These are phyloP conservation scores for Euphorbia pulcherrima DNA, from an alignment of 345 rosid species.

Conservation along the genomic window DNA sequence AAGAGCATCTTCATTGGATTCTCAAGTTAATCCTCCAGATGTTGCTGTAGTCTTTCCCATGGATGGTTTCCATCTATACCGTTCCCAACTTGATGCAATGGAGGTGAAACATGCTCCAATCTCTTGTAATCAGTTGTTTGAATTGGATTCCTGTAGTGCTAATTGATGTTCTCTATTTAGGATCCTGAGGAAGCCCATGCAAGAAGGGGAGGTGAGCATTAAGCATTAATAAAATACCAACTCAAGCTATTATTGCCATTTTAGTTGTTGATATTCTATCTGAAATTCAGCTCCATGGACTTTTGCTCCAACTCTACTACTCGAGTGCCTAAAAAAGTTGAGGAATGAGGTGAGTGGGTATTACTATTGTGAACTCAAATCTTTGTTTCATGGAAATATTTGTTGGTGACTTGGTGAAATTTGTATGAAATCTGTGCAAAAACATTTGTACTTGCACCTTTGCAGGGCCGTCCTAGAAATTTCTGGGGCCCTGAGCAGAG, in stretches of 20 bases:
- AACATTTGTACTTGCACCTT: background rate
- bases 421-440: background rate
- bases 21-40: conserved; percentile 60
- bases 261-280: conserved; percentile 20
- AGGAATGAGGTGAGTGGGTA: conserved; percentile 59
- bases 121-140: conserved; percentile 5
- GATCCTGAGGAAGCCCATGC: conserved; percentile 94
- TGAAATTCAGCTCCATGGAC: conserved; percentile 87
- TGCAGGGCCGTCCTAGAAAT: no score
- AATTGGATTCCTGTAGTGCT: background rate
- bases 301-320: conserved; percentile 58
- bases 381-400: background rate
- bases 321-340: conserved; percentile 63
- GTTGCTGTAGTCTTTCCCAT: conserved; percentile 80
- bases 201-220: conserved; percentile 85
- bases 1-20: conserved; percentile 57
- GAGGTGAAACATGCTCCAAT: conserved; percentile 51
- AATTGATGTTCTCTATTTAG: conserved; percentile 32
- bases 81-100: conserved; percentile 89
- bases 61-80: conserved; percentile 94
- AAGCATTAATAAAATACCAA: conserved; percentile 11
- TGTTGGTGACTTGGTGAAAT: background rate
- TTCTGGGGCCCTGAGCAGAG: no score
- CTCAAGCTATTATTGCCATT: conserved; percentile 4
- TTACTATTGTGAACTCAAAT: conserved; percentile 1